phyloP scores from a whole-genome alignment of 2,329 filamentous ascomycete species.

The Microcyclosporella mali region DNA sequence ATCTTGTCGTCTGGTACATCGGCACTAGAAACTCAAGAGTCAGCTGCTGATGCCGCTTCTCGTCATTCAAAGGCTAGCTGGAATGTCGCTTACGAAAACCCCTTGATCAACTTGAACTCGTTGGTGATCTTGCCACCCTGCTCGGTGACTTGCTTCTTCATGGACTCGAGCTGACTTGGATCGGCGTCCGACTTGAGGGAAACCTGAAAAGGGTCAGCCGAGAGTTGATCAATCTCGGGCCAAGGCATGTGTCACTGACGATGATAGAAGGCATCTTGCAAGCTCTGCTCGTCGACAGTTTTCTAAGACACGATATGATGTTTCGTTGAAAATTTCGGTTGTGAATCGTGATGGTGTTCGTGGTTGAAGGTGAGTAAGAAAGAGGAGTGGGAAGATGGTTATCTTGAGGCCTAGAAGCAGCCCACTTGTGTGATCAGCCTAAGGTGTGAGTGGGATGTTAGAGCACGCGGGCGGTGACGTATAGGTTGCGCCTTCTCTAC shows the following conservation, averaged over 20 bases:
- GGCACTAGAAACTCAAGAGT: background rate
- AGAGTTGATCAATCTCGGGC: background rate
- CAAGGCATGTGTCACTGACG: slow-evolving; percentile 14
- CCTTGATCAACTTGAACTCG: slow-evolving; percentile 83
- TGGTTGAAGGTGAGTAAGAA: background rate
- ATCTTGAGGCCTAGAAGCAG: slow-evolving; percentile 2
- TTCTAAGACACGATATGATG: background rate
- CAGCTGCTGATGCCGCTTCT: too few species aligned
- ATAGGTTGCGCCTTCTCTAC: too few species aligned
- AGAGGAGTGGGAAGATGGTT: background rate
- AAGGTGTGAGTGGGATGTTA: background rate
- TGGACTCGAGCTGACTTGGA: slow-evolving; percentile 62
- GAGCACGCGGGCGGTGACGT: background rate
- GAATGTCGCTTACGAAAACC: slow-evolving; percentile 73
- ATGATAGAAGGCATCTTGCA: slow-evolving; percentile 25
- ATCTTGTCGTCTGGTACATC: slow-evolving; percentile 61
- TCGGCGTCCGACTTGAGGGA: slow-evolving; percentile 67
- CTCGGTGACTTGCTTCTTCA: slow-evolving; percentile 66
- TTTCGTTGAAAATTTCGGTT: too few species aligned
- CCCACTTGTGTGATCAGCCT: too few species aligned
- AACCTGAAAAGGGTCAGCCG: slow-evolving; percentile 53
- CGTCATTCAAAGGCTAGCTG: background rate
- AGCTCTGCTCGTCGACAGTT: background rate
- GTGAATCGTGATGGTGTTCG: background rate
- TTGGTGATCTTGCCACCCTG: slow-evolving; percentile 80